Conservation (phyloP, 2,329 filamentous ascomycete species). For the Fusarium sp. region DNA sequence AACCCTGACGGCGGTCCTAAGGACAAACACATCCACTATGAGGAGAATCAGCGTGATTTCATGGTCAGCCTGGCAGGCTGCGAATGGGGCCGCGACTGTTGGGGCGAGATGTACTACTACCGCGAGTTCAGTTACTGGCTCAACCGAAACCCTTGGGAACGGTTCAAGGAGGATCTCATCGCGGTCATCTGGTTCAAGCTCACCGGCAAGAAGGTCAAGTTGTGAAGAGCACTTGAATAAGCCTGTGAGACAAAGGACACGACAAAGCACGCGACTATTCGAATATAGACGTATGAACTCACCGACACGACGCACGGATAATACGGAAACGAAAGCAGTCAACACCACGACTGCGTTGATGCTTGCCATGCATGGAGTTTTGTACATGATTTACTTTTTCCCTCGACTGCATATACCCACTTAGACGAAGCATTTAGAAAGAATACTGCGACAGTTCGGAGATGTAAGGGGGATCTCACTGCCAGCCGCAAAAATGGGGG, state of each 20-base stretch:
- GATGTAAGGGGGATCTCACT: conserved; percentile 3
- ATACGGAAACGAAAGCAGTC: conserved; percentile 25
- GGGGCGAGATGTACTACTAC: conserved; percentile 97
- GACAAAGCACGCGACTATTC: conserved; percentile 1
- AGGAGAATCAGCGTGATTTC: conserved; percentile 87
- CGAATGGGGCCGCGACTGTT: conserved; percentile 96
- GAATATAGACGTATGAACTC: conserved; percentile 24
- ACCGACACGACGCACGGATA: conserved; percentile 30
- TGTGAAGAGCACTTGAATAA: conserved; percentile 53
- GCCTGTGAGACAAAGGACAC: conserved; percentile 3
- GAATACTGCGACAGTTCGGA: conserved; percentile 14
- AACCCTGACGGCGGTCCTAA: conserved; percentile 74
- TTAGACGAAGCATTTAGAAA: conserved; percentile 43
- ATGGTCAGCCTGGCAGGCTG: conserved; percentile 99
- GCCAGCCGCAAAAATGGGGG: conserved; percentile 1
- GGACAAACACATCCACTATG: conserved; percentile 86
- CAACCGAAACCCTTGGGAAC: conserved; percentile 86
- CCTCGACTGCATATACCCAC: conserved; percentile 40
- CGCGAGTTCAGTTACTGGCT: conserved; percentile 90
- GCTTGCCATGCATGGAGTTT: conserved; percentile 32
- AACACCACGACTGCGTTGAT: conserved; percentile 18
- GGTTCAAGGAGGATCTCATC: conserved; percentile 75
- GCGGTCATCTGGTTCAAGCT: conserved; percentile 73
- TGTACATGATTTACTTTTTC: conserved; percentile 38
- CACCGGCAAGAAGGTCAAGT: conserved; percentile 70